Percentiles rank a stretch among this genome's conserved stretches.
Conservation (phyloP, 2,329 filamentous ascomycete species). For the Zasmidium cellare region DNA sequence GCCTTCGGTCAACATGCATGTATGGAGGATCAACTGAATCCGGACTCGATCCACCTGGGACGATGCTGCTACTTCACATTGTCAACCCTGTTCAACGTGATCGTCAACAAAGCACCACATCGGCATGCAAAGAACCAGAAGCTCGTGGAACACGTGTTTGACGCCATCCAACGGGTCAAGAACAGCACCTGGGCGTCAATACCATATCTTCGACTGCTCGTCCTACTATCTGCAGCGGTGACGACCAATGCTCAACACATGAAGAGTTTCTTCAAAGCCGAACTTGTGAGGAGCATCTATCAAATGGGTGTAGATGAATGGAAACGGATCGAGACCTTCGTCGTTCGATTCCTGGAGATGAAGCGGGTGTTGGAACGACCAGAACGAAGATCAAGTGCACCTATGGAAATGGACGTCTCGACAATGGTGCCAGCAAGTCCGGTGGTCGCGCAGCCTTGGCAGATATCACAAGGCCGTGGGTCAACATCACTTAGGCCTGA, state of each 20-base stretch:
- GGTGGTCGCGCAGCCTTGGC: background rate
- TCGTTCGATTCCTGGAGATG: slow-evolving; percentile 4
- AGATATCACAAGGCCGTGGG: background rate
- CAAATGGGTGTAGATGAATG: slow-evolving; percentile 2
- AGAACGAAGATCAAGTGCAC: background rate
- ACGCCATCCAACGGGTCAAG: slow-evolving; percentile 4
- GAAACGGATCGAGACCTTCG: background rate
- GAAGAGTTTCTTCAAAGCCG: slow-evolving; percentile 10
- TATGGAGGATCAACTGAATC: background rate
- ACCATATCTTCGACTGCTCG: slow-evolving; percentile 1
- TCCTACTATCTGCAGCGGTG: background rate
- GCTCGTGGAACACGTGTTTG: background rate
- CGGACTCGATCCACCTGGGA: background rate
- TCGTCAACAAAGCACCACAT: background rate
- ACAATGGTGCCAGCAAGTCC: background rate
- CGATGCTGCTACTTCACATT: slow-evolving; percentile 4
- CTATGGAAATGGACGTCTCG: background rate
- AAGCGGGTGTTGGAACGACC: background rate
- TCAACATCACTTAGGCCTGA: background rate
- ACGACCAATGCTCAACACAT: background rate
- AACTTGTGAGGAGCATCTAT: slow-evolving; percentile 3
- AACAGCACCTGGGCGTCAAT: background rate
- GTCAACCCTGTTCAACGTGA: background rate
- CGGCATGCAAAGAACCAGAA: background rate
- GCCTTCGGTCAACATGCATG: background rate